phyloP scores from a whole-genome alignment of 164 flowering plant genomes.

The Chimonanthus praecox region DNA sequence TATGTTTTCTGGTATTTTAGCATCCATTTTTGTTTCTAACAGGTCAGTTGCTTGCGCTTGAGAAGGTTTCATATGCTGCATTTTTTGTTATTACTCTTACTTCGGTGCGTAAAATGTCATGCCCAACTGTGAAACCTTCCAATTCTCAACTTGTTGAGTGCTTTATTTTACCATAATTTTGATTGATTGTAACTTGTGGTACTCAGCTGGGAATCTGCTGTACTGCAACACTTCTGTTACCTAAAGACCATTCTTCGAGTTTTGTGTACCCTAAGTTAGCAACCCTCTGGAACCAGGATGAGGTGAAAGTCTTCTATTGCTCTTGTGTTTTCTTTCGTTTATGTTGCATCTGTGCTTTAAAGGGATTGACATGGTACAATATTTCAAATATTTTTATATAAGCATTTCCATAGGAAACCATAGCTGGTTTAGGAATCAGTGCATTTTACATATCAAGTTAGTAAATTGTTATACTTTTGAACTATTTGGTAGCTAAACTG shows the following conservation, averaged over 20 bases:
- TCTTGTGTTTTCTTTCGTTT: background rate
- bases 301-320: slow-evolving; percentile 8
- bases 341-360: background rate
- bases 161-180: background rate
- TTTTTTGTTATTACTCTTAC: slow-evolving; percentile 11
- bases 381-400: too few relatives aligned
- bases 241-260: slow-evolving; percentile 13
- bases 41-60: slow-evolving; percentile 19
- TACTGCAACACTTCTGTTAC: slow-evolving; percentile 11
- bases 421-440: too few relatives aligned
- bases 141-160: background rate
- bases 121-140: background rate
- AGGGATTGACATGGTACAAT: background rate
- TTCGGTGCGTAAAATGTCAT: slow-evolving; percentile 13
- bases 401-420: too few relatives aligned
- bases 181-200: background rate
- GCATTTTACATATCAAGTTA: too few relatives aligned
- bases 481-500: too few relatives aligned
- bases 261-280: background rate
- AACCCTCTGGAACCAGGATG: slow-evolving; percentile 7
- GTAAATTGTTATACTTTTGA: too few relatives aligned
- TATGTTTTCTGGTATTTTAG: too few relatives aligned
- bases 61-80: slow-evolving; percentile 7
- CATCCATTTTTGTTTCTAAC: slow-evolving; percentile 6
- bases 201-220: slow-evolving; percentile 16